phyloP scores from a whole-genome alignment of 2,329 filamentous ascomycete species.

The Mycogone perniciosa region DNA sequence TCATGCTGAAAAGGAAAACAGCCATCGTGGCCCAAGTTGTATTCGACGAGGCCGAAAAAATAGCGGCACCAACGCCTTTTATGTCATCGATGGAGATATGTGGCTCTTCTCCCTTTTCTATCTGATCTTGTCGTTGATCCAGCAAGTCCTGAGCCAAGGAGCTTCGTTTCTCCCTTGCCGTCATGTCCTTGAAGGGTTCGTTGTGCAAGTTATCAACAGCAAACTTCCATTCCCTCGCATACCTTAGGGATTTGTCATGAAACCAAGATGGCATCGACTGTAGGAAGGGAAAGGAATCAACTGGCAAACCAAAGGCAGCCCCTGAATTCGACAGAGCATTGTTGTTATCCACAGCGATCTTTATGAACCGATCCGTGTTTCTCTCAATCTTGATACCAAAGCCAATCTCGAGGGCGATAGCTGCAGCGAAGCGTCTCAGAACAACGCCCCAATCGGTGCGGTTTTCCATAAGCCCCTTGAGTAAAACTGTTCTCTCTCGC shows the following conservation, averaged over 20 bases:
- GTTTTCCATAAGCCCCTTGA: conserved; percentile 24
- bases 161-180: conserved; percentile 23
- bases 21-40: conserved; percentile 38
- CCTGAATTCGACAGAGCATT: conserved; percentile 25
- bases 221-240: conserved; percentile 24
- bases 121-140: conserved; percentile 18
- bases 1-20: conserved; percentile 40
- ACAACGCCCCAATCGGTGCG: conserved; percentile 32
- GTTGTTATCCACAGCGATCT: conserved; percentile 29
- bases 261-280: conserved; percentile 35
- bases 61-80: conserved; percentile 42
- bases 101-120: conserved; percentile 21
- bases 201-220: conserved; percentile 37
- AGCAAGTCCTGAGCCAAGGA: conserved; percentile 24
- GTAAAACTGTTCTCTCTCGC: conserved; percentile 25
- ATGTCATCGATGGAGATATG: conserved; percentile 38
- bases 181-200: conserved; percentile 34
- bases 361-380: conserved; percentile 34
- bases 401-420: conserved; percentile 36
- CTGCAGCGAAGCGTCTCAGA: conserved; percentile 34
- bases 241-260: conserved; percentile 24
- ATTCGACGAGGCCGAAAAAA: conserved; percentile 42
- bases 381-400: conserved; percentile 35
- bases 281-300: conserved; percentile 43
- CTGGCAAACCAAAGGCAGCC: conserved; percentile 29